Conservation (phyloP, 2,329 filamentous ascomycete genomes). For the Nigrospora sphaerica region DNA sequence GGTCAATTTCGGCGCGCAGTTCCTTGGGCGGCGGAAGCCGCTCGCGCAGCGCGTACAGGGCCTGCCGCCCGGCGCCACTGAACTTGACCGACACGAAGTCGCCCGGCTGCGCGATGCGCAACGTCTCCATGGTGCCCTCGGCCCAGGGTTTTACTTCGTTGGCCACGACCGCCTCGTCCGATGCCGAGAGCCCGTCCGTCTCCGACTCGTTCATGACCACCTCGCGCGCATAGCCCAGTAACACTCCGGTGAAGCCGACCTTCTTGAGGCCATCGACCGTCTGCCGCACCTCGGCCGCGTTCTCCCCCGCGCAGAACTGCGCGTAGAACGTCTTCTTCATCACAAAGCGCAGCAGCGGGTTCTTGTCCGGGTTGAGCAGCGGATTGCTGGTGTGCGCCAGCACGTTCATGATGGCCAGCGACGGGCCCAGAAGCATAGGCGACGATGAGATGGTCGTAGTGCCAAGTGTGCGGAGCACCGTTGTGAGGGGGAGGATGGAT, state of each 20-base stretch:
- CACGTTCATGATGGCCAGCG: constrained; percentile 58
- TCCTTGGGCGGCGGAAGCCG: constrained; percentile 54
- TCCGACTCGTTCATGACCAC: constrained; percentile 60
- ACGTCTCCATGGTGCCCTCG: constrained; percentile 66
- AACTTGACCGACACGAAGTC: constrained; percentile 69
- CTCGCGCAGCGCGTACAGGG: constrained; percentile 58
- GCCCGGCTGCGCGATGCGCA: constrained; percentile 62
- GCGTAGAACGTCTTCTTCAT: constrained; percentile 82
- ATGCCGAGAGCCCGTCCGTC: constrained; percentile 33
- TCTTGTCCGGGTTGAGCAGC: constrained; percentile 67
- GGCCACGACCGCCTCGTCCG: constrained; percentile 39
- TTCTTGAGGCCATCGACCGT: constrained; percentile 61
- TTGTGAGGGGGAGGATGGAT: constrained; percentile 58
- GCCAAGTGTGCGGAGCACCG: constrained; percentile 61
- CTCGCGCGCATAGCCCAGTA: constrained; percentile 78
- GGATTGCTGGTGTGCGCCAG: constrained; percentile 63
- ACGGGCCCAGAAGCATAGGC: constrained; percentile 60
- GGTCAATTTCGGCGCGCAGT: constrained; percentile 63
- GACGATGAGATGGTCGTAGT: constrained; percentile 67
- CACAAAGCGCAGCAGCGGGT: constrained; percentile 61
- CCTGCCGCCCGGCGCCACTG: constrained; percentile 72
- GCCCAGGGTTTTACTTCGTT: constrained; percentile 66
- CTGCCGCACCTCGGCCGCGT: constrained; percentile 55
- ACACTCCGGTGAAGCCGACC: constrained; percentile 76
- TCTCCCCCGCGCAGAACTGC: constrained; percentile 86